Conservation (phyloP, 2,329 filamentous ascomycete genomes). For the Curvularia verruculosa region DNA sequence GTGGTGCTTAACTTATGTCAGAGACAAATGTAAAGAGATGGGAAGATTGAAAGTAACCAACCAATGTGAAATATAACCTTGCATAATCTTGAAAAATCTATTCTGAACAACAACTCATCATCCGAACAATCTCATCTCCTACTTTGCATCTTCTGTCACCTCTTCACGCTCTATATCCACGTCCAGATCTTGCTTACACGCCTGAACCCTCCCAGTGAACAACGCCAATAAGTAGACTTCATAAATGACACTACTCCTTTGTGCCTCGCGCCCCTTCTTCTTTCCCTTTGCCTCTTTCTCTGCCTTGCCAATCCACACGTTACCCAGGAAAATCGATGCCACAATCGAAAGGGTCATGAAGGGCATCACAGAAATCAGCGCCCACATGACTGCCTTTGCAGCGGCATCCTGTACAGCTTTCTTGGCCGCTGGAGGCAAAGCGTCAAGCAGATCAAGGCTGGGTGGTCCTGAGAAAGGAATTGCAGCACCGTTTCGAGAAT, state of each 20-base stretch:
- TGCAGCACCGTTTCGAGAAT: conserved; percentile 25
- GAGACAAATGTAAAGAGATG: neutral
- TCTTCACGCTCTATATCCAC: conserved; percentile 16
- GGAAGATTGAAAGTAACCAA: neutral
- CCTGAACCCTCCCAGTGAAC: conserved; percentile 14
- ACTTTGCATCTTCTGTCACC: neutral
- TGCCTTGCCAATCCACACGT: conserved; percentile 57
- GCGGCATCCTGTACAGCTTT: conserved; percentile 52
- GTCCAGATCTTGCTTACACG: conserved; percentile 25
- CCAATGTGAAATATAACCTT: too few relatives aligned
- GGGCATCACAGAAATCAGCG: conserved; percentile 66
- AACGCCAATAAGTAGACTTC: conserved; percentile 25
- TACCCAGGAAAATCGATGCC: conserved; percentile 55
- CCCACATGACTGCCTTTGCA: conserved; percentile 67
- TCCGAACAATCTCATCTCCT: neutral
- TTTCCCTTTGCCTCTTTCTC: conserved; percentile 19
- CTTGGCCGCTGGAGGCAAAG: conserved; percentile 48
- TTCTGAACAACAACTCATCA: too few relatives aligned
- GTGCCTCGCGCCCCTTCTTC: conserved; percentile 2
- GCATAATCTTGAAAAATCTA: too few relatives aligned
- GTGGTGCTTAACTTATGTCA: neutral
- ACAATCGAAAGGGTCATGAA: conserved; percentile 60
- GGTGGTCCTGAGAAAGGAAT: conserved; percentile 28
- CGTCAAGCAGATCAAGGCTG: conserved; percentile 45
- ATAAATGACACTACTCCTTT: conserved; percentile 31